Conservation (phyloP, 768 basidiomycete genomes). For the Lepiota subincarnata region DNA sequence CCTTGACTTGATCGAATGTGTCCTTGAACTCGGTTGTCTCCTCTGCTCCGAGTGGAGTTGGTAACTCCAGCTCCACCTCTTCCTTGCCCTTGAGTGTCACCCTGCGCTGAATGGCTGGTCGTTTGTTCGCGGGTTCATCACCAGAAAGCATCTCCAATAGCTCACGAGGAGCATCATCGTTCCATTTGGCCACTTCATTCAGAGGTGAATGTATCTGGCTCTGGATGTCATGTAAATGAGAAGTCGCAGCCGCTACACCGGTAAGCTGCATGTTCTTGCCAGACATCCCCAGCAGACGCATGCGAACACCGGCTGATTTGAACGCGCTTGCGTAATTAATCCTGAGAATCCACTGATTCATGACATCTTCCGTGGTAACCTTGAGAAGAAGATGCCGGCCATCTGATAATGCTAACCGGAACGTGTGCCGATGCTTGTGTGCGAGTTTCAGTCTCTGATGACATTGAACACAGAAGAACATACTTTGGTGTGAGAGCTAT, state of each 20-base stretch:
- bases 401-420: constrained; percentile 73
- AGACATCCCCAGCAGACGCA: constrained; percentile 72
- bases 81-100: constrained; percentile 27
- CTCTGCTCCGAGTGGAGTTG: constrained; percentile 49
- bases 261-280: constrained; percentile 69
- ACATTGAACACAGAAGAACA: constrained; percentile 13
- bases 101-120: constrained; percentile 22
- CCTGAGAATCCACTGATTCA: constrained; percentile 85
- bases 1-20: constrained; percentile 85
- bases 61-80: constrained; percentile 35
- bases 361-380: constrained; percentile 59
- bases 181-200: constrained; percentile 35
- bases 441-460: neutral
- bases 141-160: constrained; percentile 39
- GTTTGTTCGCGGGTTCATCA: constrained; percentile 19
- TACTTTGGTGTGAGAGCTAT: constrained; percentile 76
- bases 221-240: constrained; percentile 71
- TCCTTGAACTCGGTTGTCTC: constrained; percentile 68
- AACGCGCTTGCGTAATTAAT: constrained; percentile 96
- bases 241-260: constrained; percentile 82
- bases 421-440: constrained; percentile 59
- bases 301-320: constrained; percentile 77
- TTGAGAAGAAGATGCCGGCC: constrained; percentile 84
- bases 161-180: constrained; percentile 35
- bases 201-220: constrained; percentile 26